A percentile compares a stretch with the other conserved stretches of the same genome.
Evolutionary conservation across 495 filamentous ascomycete species (phyloP).

Genomic region (Xylaria grammica): DNA sequence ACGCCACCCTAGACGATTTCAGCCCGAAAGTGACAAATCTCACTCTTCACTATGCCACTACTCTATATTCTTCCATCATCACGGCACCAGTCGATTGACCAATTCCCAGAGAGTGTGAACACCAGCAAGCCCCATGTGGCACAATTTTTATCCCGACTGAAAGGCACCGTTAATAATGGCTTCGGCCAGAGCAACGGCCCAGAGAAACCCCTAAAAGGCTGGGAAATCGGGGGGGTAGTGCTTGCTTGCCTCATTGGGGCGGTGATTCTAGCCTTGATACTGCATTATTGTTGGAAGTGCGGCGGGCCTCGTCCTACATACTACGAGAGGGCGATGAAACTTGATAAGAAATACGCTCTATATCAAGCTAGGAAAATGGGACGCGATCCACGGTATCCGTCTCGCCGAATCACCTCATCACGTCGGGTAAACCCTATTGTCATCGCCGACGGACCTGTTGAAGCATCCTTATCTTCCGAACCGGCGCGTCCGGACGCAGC

Average conservation of each 20-base stretch:
- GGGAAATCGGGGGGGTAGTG: not conserved
- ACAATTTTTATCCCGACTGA: not conserved
- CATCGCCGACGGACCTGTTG: not conserved
- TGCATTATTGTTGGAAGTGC: not conserved
- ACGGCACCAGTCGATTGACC: not conserved
- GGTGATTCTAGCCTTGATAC: not conserved
- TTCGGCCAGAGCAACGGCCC: not conserved
- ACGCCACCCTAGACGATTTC: not conserved
- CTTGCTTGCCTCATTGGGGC: not conserved
- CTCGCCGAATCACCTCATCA: not conserved
- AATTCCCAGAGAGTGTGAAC: not conserved
- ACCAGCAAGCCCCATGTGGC: not conserved
- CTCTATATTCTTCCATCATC: not conserved
- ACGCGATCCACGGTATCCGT: not conserved
- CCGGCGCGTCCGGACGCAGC: not conserved
- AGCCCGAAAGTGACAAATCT: not conserved
- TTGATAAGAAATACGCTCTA: not conserved
- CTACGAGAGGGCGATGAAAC: slow-evolving; percentile 6
- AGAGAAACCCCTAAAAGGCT: not conserved
- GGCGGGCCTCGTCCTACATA: slow-evolving; percentile 2
- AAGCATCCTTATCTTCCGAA: no score
- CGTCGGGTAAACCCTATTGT: not conserved
- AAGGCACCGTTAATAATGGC: not conserved
- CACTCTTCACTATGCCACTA: not conserved
- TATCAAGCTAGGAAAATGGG: not conserved